A percentile compares a stretch with the other conserved stretches of the same genome.
Evolutionary conservation across 208 protist species (phyloP).

Genomic region (Borovskyia barvae): DNA sequence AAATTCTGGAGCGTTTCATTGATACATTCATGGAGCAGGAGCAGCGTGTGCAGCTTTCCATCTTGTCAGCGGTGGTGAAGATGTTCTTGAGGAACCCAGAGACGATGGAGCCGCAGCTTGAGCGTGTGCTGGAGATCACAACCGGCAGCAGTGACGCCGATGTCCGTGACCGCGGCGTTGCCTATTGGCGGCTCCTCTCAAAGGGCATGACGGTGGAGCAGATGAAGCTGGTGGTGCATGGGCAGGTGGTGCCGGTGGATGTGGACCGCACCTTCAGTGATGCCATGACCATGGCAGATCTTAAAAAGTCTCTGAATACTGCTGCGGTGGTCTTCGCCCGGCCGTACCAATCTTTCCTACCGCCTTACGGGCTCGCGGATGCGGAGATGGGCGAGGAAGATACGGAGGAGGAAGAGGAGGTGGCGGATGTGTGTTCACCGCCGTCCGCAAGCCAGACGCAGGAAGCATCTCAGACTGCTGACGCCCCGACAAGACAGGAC

Average conservation of each 20-base stretch:
- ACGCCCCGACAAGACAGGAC: background rate
- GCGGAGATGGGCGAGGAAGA: slow-evolving; percentile 64
- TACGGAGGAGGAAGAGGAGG: slow-evolving; percentile 56
- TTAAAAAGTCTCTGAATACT: slow-evolving; percentile 90
- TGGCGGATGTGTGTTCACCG: slow-evolving; percentile 37
- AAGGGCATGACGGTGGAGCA: slow-evolving; percentile 96
- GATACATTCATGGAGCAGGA: slow-evolving; percentile 93
- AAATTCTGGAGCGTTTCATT: slow-evolving; percentile 95
- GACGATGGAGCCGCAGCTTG: slow-evolving; percentile 70
- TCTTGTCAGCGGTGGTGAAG: slow-evolving; percentile 98
- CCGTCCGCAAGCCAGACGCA: no score
- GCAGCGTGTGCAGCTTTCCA: slow-evolving; percentile 75
- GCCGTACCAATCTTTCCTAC: slow-evolving; percentile 93
- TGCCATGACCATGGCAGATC: slow-evolving; percentile 87
- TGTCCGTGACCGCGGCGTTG: slow-evolving; percentile 97
- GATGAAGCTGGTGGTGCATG: slow-evolving; percentile 89
- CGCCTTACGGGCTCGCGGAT: slow-evolving; percentile 68
- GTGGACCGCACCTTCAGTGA: slow-evolving; percentile 93
- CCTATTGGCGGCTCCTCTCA: slow-evolving; percentile 99
- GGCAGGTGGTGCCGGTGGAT: slow-evolving; percentile 78
- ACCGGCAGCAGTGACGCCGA: slow-evolving; percentile 96
- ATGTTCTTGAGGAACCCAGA: slow-evolving; percentile 95
- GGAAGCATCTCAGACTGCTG: background rate
- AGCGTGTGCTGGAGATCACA: slow-evolving; percentile 61
- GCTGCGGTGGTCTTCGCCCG: slow-evolving; percentile 96